Evolutionary conservation across 2,329 filamentous ascomycete genomes (phyloP).

Genomic region (Claviceps purpurea): DNA sequence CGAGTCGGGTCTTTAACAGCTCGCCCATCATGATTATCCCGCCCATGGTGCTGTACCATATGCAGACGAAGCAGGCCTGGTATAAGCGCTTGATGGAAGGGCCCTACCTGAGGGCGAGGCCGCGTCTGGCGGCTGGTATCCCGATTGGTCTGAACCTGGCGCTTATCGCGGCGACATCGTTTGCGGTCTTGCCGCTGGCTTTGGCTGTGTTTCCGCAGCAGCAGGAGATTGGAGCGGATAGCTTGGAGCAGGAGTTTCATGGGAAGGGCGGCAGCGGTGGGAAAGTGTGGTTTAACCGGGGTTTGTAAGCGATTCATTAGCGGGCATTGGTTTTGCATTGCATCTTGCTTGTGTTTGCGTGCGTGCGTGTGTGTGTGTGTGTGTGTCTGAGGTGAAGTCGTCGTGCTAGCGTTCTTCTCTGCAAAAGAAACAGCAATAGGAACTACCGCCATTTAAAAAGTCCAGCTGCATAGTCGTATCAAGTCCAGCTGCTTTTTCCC

Average conservation of each 20-base stretch:
- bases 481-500: too few species aligned
- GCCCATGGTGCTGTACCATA: slow-evolving; percentile 67
- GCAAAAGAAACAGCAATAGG: too few species aligned
- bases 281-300: slow-evolving; percentile 91
- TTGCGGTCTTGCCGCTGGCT: slow-evolving; percentile 80
- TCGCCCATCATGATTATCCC: slow-evolving; percentile 96
- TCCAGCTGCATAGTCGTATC: too few species aligned
- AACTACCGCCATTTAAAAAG: too few species aligned
- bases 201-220: slow-evolving; percentile 86
- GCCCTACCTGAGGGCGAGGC: slow-evolving; percentile 66
- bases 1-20: slow-evolving; percentile 83
- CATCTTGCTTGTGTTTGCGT: too few species aligned
- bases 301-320: slow-evolving; percentile 45
- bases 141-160: slow-evolving; percentile 75
- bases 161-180: slow-evolving; percentile 73
- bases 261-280: slow-evolving; percentile 65
- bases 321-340: too few species aligned
- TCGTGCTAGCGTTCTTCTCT: too few species aligned
- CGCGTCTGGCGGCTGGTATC: slow-evolving; percentile 39
- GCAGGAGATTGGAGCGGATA: slow-evolving; percentile 63
- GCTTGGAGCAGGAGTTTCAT: slow-evolving; percentile 77
- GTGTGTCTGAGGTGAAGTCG: too few species aligned
- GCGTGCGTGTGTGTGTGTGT: too few species aligned
- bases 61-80: slow-evolving; percentile 46
- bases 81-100: slow-evolving; percentile 37